Percentiles rank a stretch among this genome's conserved stretches.
Evolutionary conservation across 768 basidiomycete species (phyloP).

Genomic region (Butyriboletus loyo): DNA sequence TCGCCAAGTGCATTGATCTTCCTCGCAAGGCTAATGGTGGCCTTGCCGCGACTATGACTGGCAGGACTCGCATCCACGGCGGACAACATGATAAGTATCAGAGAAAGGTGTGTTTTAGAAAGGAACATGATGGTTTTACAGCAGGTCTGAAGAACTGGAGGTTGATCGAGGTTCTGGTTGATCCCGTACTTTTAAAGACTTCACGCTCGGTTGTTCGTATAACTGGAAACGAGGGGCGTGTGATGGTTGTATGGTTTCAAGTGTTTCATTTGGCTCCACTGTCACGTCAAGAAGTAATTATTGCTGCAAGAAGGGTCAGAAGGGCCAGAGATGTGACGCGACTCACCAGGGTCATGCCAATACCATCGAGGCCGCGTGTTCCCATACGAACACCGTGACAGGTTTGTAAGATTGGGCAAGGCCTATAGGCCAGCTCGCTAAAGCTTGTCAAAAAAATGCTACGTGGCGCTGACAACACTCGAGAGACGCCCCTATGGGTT

Average conservation of each 20-base stretch:
- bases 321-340: background rate
- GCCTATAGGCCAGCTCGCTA: too few species aligned
- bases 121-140: conserved; percentile 8
- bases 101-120: conserved; percentile 3
- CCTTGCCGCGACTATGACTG: conserved; percentile 1
- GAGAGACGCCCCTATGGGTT: too few species aligned
- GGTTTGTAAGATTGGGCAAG: background rate
- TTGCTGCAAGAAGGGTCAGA: too few species aligned
- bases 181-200: background rate
- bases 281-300: background rate
- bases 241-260: background rate
- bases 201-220: background rate
- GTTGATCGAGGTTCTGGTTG: too few species aligned
- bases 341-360: background rate
- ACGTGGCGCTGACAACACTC: too few species aligned
- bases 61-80: conserved; percentile 13
- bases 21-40: conserved; percentile 11
- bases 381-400: background rate
- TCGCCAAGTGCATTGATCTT: conserved; percentile 10
- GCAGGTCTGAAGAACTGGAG: background rate
- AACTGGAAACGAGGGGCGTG: too few species aligned
- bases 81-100: conserved; percentile 12
- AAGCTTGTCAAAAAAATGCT: too few species aligned
- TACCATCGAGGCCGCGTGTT: too few species aligned
- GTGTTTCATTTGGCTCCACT: background rate